Conservation (phyloP, 2,329 filamentous ascomycete species). For the Ascochyta clinopodiicola region DNA sequence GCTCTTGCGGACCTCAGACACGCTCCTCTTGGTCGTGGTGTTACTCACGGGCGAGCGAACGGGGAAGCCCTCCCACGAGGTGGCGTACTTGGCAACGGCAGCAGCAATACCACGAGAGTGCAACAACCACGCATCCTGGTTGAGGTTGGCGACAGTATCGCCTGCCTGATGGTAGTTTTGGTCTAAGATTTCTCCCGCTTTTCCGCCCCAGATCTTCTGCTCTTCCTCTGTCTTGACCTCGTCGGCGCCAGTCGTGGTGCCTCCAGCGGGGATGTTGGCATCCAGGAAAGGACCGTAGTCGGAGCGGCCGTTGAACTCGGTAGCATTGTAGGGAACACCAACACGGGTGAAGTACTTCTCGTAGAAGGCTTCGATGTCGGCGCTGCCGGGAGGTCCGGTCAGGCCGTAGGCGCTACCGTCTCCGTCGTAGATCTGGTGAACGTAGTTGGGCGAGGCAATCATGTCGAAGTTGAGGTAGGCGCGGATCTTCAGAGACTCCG, state of each 20-base stretch:
- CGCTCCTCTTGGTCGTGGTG: constrained; percentile 23
- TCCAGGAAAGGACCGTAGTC: constrained; percentile 50
- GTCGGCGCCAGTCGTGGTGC: constrained; percentile 49
- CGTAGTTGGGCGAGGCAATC: constrained; percentile 49
- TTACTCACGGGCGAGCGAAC: constrained; percentile 27
- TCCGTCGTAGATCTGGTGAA: constrained; percentile 47
- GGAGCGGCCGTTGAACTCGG: constrained; percentile 47
- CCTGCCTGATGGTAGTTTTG: constrained; percentile 48
- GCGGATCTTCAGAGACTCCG: constrained; percentile 43
- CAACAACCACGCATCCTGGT: constrained; percentile 40
- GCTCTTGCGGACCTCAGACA: constrained; percentile 21
- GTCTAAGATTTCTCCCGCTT: constrained; percentile 32
- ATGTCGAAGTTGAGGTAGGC: constrained; percentile 54
- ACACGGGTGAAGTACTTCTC: constrained; percentile 39
- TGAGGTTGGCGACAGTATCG: constrained; percentile 46
- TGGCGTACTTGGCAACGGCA: constrained; percentile 42
- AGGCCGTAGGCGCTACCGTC: constrained; percentile 43
- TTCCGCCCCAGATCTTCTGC: constrained; percentile 43
- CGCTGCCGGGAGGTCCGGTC: constrained; percentile 42
- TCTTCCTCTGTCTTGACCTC: constrained; percentile 48
- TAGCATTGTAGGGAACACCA: constrained; percentile 39
- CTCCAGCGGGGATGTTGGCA: constrained; percentile 44
- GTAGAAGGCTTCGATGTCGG: constrained; percentile 42
- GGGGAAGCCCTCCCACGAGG: constrained; percentile 37
- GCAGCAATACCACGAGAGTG: constrained; percentile 45